phyloP scores from a whole-genome alignment of 176 grass and related monocot species.

The Pontederia paniculata region DNA sequence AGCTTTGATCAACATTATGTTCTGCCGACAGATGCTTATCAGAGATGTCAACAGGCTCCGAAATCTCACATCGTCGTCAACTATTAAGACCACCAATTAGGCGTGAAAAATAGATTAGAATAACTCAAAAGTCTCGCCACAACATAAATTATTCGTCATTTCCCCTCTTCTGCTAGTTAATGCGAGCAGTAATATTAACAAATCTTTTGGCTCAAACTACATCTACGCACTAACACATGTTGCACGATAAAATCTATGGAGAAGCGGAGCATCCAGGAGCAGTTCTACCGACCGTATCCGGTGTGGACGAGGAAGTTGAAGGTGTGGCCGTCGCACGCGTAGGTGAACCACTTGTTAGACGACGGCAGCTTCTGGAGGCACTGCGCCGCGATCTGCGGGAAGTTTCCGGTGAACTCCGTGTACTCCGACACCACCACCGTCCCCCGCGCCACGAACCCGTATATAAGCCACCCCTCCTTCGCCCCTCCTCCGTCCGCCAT shows the following conservation, averaged over 20 bases:
- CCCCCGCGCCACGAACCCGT: conserved; percentile 86
- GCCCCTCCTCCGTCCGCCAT: conserved; percentile 10
- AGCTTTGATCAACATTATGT: too few relatives aligned
- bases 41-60: too few relatives aligned
- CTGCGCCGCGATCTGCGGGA: conserved; percentile 63
- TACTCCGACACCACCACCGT: conserved; percentile 81
- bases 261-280: neutral
- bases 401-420: conserved; percentile 94
- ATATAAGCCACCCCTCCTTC: conserved; percentile 62
- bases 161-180: too few relatives aligned
- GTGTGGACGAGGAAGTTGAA: conserved; percentile 83
- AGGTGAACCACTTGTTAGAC: conserved; percentile 53
- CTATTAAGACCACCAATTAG: too few relatives aligned
- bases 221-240: neutral
- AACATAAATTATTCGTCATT: too few relatives aligned
- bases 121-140: neutral
- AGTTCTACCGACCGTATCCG: conserved; percentile 47
- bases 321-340: conserved; percentile 73
- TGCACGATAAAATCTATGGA: neutral
- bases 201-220: too few relatives aligned
- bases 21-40: too few relatives aligned
- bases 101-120: too few relatives aligned
- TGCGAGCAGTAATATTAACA: too few relatives aligned
- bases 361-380: conserved; percentile 81
- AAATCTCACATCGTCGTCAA: too few relatives aligned